phyloP scores from a whole-genome alignment of 208 protist genomes.

The Trypanosoma rangeli region DNA sequence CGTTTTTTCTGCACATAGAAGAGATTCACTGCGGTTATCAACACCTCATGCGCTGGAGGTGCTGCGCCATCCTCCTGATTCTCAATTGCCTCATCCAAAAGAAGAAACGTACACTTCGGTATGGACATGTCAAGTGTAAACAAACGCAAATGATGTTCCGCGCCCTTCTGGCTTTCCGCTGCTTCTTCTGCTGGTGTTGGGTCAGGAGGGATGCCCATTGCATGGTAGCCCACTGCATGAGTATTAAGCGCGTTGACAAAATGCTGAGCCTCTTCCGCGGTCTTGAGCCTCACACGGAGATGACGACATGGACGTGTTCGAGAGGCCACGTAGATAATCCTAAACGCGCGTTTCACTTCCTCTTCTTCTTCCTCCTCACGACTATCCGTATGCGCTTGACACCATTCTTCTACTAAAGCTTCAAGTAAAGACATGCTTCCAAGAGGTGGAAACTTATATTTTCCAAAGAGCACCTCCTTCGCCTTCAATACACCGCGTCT shows the following conservation, averaged over 20 bases:
- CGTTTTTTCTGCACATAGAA: constrained; percentile 6
- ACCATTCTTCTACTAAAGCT: constrained; percentile 21
- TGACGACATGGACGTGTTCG: constrained; percentile 33
- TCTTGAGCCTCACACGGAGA: constrained; percentile 15
- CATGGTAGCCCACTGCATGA: constrained; percentile 15
- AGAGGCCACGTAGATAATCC: constrained; percentile 15
- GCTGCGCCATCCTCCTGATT: background rate
- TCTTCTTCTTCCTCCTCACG: constrained; percentile 5
- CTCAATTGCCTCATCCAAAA: constrained; percentile 10
- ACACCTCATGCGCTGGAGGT: constrained; percentile 1
- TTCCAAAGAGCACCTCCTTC: constrained; percentile 8
- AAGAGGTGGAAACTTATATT: constrained; percentile 7
- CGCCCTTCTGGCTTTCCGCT: background rate
- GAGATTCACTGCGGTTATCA: background rate
- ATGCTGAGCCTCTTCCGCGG: constrained; percentile 8
- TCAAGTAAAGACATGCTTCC: constrained; percentile 18
- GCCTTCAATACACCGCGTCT: constrained; percentile 17
- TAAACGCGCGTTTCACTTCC: constrained; percentile 16
- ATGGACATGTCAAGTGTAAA: constrained; percentile 5
- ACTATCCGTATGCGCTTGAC: constrained; percentile 8
- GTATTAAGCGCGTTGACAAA: constrained; percentile 14
- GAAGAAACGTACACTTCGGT: constrained; percentile 1
- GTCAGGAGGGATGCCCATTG: constrained; percentile 13
- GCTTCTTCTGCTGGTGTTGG: constrained; percentile 17
- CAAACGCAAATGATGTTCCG: constrained; percentile 6